A percentile compares a stretch with the other conserved stretches of the same genome.
Conservation (phyloP, 2,329 filamentous ascomycete species). For the Corniculantispora saksenae region DNA sequence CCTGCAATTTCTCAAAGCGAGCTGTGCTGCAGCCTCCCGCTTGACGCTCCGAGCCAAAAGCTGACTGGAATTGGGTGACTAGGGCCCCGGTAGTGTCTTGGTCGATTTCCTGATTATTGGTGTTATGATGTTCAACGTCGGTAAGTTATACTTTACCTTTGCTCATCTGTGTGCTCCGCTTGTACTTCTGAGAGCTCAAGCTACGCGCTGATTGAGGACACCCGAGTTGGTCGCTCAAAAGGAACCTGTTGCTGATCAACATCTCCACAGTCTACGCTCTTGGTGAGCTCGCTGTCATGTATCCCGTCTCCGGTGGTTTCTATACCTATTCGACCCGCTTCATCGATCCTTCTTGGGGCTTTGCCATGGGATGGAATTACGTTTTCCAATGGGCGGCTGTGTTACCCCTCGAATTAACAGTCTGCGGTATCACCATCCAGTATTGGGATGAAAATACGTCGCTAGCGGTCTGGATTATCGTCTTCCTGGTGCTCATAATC, state of each 20-base stretch:
- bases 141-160: constrained; percentile 24
- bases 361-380: too few species aligned
- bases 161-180: too few species aligned
- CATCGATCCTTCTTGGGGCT: constrained; percentile 62
- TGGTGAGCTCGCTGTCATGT: too few species aligned
- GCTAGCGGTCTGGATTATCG: constrained; percentile 52
- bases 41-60: background rate
- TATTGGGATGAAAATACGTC: constrained; percentile 52
- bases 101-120: constrained; percentile 58
- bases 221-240: too few species aligned
- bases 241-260: background rate
- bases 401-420: constrained; percentile 52
- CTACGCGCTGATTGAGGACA: too few species aligned
- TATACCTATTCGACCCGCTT: constrained; percentile 63
- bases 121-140: constrained; percentile 61
- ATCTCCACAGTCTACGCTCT: constrained; percentile 51
- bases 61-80: constrained; percentile 3
- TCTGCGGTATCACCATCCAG: constrained; percentile 50
- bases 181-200: too few species aligned
- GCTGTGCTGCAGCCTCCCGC: constrained; percentile 1
- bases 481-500: constrained; percentile 53
- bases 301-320: constrained; percentile 65
- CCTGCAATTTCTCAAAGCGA: background rate
- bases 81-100: constrained; percentile 45
- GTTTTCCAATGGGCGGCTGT: constrained; percentile 54